Conservation (phyloP, 768 basidiomycete species). For the Pulveroboletus sp. region DNA sequence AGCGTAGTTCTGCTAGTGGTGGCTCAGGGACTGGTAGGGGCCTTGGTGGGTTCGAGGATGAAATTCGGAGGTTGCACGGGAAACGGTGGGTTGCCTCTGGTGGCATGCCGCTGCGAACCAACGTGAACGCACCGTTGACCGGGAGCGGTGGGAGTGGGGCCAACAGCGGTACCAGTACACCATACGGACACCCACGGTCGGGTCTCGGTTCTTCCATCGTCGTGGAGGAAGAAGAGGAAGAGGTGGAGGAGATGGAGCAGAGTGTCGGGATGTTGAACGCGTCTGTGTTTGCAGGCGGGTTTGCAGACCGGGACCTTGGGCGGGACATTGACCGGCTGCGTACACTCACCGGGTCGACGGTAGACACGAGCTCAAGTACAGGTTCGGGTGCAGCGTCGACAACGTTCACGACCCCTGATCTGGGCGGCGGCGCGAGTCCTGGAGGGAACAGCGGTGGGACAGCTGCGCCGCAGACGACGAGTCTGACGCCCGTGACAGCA, state of each 20-base stretch:
- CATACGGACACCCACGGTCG: constrained; percentile 51
- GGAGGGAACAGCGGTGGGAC: constrained; percentile 30
- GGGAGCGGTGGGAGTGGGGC: constrained; percentile 44
- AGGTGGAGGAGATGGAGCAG: constrained; percentile 54
- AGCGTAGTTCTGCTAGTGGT: constrained; percentile 35
- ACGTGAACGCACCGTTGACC: constrained; percentile 41
- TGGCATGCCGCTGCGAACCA: constrained; percentile 56
- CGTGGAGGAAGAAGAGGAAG: constrained; percentile 77
- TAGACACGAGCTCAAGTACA: constrained; percentile 30
- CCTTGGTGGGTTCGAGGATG: constrained; percentile 72
- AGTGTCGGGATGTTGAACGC: constrained; percentile 25
- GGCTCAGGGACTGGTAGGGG: constrained; percentile 34
- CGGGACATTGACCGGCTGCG: constrained; percentile 43
- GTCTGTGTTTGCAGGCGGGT: constrained; percentile 34
- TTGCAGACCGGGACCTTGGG: constrained; percentile 40
- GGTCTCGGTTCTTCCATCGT: constrained; percentile 52
- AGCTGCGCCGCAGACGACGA: constrained; percentile 44
- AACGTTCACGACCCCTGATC: constrained; percentile 60
- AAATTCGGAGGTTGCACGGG: constrained; percentile 63
- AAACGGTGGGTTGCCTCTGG: constrained; percentile 72
- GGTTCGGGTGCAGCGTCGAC: constrained; percentile 44
- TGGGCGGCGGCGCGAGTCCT: constrained; percentile 34
- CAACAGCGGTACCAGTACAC: constrained; percentile 67
- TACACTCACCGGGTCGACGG: constrained; percentile 50
- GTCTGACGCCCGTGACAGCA: constrained; percentile 67